Conservation (phyloP, 169 alveolate genomes). For the Babesia ovata region DNA sequence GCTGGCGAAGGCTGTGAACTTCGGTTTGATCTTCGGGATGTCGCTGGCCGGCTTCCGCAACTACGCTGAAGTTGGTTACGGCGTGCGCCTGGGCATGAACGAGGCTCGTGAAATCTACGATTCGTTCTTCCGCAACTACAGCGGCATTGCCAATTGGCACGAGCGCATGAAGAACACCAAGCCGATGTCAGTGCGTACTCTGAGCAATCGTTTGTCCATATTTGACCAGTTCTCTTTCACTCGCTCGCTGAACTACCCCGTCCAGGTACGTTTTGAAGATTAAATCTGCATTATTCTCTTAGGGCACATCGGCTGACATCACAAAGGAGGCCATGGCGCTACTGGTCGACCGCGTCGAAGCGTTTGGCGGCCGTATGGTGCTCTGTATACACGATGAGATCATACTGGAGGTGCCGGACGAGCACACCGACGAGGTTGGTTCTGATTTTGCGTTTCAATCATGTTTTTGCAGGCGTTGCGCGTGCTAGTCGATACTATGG, state of each 20-base stretch:
- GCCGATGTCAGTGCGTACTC: slow-evolving; percentile 67
- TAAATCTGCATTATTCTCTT: neutral
- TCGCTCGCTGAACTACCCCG: slow-evolving; percentile 84
- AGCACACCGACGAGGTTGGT: slow-evolving; percentile 73
- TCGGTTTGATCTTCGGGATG: slow-evolving; percentile 87
- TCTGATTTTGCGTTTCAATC: neutral
- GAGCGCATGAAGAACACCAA: slow-evolving; percentile 69
- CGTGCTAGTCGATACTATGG: slow-evolving; percentile 78
- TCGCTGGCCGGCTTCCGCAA: slow-evolving; percentile 75
- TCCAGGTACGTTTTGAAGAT: slow-evolving; percentile 58
- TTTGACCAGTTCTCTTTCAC: slow-evolving; percentile 83
- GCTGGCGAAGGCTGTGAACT: slow-evolving; percentile 87
- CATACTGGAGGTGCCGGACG: slow-evolving; percentile 79
- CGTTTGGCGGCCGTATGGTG: slow-evolving; percentile 74
- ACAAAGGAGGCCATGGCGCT: slow-evolving; percentile 82
- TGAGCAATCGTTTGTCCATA: slow-evolving; percentile 78
- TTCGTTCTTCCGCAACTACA: slow-evolving; percentile 78
- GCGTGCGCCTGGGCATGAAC: slow-evolving; percentile 68
- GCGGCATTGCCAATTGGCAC: slow-evolving; percentile 84
- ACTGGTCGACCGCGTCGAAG: slow-evolving; percentile 69
- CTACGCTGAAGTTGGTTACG: slow-evolving; percentile 82
- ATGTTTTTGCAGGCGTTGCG: slow-evolving; percentile 56
- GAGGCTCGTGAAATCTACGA: slow-evolving; percentile 78
- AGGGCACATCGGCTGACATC: slow-evolving; percentile 87
- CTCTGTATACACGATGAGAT: slow-evolving; percentile 85